Evolutionary conservation across 2,329 filamentous ascomycete genomes (phyloP), one percentile per base, ranked within the genome.

Genomic region (Diatrype stigma): DNA sequence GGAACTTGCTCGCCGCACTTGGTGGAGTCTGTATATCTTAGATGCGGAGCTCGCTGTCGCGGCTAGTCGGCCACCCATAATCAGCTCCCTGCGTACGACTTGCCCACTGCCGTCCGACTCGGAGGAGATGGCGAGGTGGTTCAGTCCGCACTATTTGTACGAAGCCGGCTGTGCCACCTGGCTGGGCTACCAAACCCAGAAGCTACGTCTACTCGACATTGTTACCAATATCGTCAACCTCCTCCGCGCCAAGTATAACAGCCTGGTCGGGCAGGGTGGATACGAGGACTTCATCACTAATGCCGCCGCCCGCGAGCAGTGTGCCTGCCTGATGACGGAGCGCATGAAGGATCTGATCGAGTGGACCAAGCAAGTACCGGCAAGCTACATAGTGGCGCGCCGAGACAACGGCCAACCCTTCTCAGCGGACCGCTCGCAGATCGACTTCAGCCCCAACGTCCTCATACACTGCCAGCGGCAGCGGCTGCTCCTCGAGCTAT

Each of bases 11-110:
- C 49, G 55, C 16, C 55, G 57, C 4, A 52, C 52, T 3, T 59
- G 57, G 57, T 59, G 57, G 57, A 53, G 50, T 26, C 19, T 59
- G 16, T 53, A 56, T 46, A 38, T 53, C 7, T n/a, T 59, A 6
- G 57, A 59, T 21, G 48, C 51, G 23, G 52, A 53, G 30, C 26
- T 57, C 6, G 46, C 53, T 19, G 54, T 58, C 37, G 56, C 57
- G 34, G 44, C 48, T n/a, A 55, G 57, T 8, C 57, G 52, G 12
- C 50, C 51, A 16, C 51, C 49, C 42, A 48, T 58, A 42, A 50
- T 58, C 14, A 45, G 49, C 8, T 14, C 50, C n/a, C 12, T 21
- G 17, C 32, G 42, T 40, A 42, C 48, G 17, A 52, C 42, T 8
- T 59, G 51, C 48, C 53, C 22, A 6, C 44, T 51, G 35, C 56